Base-by-base conservation (phyloP, 2,329 filamentous ascomycete genomes). In the Tolypocladium amazonense region DNA sequence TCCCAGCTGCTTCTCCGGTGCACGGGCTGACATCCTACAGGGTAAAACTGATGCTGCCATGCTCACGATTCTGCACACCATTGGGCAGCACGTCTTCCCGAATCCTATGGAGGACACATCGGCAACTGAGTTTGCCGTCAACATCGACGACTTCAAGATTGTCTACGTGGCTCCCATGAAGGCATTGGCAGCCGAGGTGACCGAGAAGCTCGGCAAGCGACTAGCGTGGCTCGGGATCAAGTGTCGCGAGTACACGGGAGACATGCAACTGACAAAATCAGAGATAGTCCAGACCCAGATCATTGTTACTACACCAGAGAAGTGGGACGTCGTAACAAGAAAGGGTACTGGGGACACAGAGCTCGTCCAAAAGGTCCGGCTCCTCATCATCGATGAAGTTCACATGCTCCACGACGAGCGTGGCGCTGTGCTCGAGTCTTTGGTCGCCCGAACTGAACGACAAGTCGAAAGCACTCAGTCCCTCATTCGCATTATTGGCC, bases 161-260 rank as follows among this genome's bases (percentile, higher is more conserved):
- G 92, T 99, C 60, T 99, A 99, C 67, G 94, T 99, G 47, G 94
- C 95, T 1, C 95, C 94, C 0, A 99, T 99, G 95, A 99, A 99
- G 74, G 95, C 94, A 0, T 79, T 99, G 23, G 95, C 95, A 5
- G 94, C 95, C 9, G 94, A 99, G 75, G 89, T 99, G 47, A 97
- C 94, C 0, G 90, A 92, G 41, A 99, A 99, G 76, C 80, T 99
- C 3, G 89, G 92, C 55, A 96, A 91, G 72, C 87, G 93, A 33
- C 83, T 99, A 4, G 88, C 90, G 2, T 99, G 95, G 95, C 83
- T 99, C 7, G 93, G 92, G 9, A 86, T 99, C 67, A 87, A 90
- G 71, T 93, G 91, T 65, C 88, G 94, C 62, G 94, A 99, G 74
- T 87, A 96, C 72, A 99, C 94, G 56, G 94, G 94, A 69, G 94